A percentile compares a stretch with the other conserved stretches of the same genome.
phyloP scores from a whole-genome alignment of 1,139 yeast species.

The Saccharomyces hybrid region DNA sequence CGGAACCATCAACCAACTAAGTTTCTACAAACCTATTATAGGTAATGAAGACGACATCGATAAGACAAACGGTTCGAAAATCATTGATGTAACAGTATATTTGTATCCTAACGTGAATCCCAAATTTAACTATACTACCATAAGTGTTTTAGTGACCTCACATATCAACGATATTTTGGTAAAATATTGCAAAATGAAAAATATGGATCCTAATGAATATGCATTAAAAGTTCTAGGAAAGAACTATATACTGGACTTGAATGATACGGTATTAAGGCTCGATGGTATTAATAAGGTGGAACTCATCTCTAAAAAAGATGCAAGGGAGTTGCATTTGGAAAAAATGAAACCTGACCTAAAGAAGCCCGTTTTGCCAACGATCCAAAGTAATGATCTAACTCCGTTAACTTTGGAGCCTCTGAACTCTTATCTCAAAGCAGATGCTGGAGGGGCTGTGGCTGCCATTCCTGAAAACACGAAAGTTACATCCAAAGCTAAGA shows the following conservation, averaged over 20 bases:
- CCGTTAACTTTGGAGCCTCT: slow-evolving; percentile 27
- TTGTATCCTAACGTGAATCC: slow-evolving; percentile 30
- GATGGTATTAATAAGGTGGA: slow-evolving; percentile 31
- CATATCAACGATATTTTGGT: slow-evolving; percentile 32
- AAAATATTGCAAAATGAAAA: slow-evolving; percentile 29
- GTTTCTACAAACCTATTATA: slow-evolving; percentile 34
- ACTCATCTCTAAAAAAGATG: slow-evolving; percentile 28
- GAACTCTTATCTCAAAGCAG: slow-evolving; percentile 16
- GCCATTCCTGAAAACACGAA: slow-evolving; percentile 6
- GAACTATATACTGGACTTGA: slow-evolving; percentile 27
- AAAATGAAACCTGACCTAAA: slow-evolving; percentile 22
- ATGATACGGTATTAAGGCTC: slow-evolving; percentile 32
- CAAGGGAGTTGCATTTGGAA: slow-evolving; percentile 24
- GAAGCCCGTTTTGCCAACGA: slow-evolving; percentile 28
- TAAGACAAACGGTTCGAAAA: slow-evolving; percentile 20
- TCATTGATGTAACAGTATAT: slow-evolving; percentile 28
- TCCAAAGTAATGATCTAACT: slow-evolving; percentile 30
- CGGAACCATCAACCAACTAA: slow-evolving; percentile 26
- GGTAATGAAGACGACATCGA: slow-evolving; percentile 20
- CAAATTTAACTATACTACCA: slow-evolving; percentile 21
- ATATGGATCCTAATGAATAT: slow-evolving; percentile 31
- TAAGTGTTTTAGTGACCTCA: slow-evolving; percentile 31
- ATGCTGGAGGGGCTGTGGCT: slow-evolving; percentile 4
- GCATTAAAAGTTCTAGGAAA: slow-evolving; percentile 30
- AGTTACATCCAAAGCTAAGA: slow-evolving; percentile 11